These are phyloP conservation scores for Backusella sp. DNA, from an alignment of 192 early-diverging fungal genomes.

Conservation along the genomic window DNA sequence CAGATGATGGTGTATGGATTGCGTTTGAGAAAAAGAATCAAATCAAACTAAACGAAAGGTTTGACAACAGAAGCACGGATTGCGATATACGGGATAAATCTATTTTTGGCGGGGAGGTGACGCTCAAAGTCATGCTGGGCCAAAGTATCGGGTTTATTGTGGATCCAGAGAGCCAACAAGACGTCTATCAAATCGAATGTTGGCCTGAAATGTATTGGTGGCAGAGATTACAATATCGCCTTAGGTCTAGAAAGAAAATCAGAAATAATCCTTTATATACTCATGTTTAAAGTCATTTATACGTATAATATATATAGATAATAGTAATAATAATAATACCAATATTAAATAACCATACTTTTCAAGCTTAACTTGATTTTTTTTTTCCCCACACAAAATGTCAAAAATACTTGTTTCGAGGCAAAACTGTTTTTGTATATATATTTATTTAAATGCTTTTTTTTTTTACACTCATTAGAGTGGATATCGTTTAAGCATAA, in stretches of 20 bases:
- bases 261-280: neutral
- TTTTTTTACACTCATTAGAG: neutral
- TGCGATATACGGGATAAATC: neutral
- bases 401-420: neutral
- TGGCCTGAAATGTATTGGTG: neutral
- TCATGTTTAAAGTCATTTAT: neutral
- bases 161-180: neutral
- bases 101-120: neutral
- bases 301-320: neutral
- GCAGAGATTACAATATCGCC: neutral
- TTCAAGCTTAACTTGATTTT: neutral
- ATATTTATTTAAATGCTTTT: neutral
- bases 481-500: neutral
- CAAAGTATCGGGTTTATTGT: neutral
- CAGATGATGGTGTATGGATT: neutral
- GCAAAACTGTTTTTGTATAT: neutral
- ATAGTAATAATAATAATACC: neutral
- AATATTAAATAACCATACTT: neutral
- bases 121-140: neutral
- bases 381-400: neutral
- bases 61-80: neutral
- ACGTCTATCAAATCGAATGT: neutral
- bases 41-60: neutral
- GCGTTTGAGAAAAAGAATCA: neutral
- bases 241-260: neutral